A percentile compares a stretch with the other conserved stretches of the same genome.
phyloP scores from a whole-genome alignment of 2,329 filamentous ascomycete species.

The Exophiala oligosperma region DNA sequence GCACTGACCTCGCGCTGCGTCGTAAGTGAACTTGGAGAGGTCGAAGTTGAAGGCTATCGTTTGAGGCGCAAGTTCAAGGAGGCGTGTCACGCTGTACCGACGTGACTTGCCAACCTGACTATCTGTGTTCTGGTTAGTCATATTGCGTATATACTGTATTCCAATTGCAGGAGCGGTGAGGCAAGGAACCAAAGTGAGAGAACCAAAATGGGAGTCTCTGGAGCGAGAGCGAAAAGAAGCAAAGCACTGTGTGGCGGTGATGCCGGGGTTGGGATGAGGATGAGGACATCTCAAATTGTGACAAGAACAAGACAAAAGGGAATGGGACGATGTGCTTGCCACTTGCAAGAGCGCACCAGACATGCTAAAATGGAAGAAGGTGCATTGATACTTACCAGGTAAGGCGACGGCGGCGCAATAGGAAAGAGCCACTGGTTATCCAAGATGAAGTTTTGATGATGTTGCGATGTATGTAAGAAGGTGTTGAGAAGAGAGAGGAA shows the following conservation, averaged over 20 bases:
- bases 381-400: conserved; percentile 9
- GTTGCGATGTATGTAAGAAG: background rate
- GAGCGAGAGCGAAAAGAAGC: conserved; percentile 11
- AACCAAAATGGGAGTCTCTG: conserved; percentile 18
- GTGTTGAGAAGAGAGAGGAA: background rate
- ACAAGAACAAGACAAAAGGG: background rate
- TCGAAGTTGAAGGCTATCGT: conserved; percentile 22
- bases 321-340: background rate
- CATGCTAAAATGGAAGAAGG: background rate
- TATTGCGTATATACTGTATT: conserved; percentile 17
- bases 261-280: background rate
- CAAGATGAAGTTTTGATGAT: background rate
- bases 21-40: conserved; percentile 31
- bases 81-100: conserved; percentile 23
- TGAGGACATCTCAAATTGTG: background rate
- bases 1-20: conserved; percentile 29
- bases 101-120: conserved; percentile 15
- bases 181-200: conserved; percentile 19
- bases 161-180: conserved; percentile 9
- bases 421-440: conserved; percentile 7
- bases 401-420: background rate
- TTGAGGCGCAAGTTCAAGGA: conserved; percentile 26
- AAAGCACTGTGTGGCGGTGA: conserved; percentile 3
- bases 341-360: conserved; percentile 2
- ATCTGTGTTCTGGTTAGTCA: conserved; percentile 28